Conservation (phyloP, 1,139 yeast genomes). For the Cylindricascospora bacillispora region DNA sequence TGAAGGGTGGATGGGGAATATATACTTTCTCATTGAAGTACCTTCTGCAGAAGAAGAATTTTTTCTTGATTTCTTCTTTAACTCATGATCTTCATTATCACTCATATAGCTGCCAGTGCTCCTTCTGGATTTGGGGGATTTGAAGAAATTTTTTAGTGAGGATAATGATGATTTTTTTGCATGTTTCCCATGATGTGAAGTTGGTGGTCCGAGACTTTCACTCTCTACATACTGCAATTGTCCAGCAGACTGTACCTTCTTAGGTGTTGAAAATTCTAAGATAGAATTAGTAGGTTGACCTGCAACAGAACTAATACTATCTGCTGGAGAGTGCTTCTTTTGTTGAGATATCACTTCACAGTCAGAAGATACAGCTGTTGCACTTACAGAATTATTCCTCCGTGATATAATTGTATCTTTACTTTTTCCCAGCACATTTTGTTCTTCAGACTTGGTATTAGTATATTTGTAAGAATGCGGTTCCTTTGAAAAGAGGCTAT, state of each 20-base stretch:
- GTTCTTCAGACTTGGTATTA: not conserved
- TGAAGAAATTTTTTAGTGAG: slow-evolving; percentile 22
- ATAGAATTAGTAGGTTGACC: not conserved
- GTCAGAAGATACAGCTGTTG: not conserved
- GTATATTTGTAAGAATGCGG: no score
- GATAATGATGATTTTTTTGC: slow-evolving; percentile 22
- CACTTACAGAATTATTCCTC: not conserved
- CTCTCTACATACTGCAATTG: not conserved
- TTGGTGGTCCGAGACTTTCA: slow-evolving; percentile 5
- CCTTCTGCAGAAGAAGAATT: not conserved
- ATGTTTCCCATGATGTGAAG: slow-evolving; percentile 12
- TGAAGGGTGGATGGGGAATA: slow-evolving; percentile 8
- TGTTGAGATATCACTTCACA: not conserved
- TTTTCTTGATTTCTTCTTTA: slow-evolving; percentile 2
- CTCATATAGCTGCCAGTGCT: not conserved
- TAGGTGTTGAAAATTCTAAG: slow-evolving; percentile 1
- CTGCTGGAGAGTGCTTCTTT: not conserved
- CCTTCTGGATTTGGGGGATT: slow-evolving; percentile 16
- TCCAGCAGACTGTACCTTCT: not conserved
- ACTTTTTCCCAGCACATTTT: not conserved
- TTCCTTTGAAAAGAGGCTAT: no score
- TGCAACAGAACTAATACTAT: not conserved
- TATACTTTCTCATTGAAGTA: slow-evolving; percentile 4
- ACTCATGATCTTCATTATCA: slow-evolving; percentile 3
- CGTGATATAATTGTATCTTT: no score